Evolutionary conservation across 225 moss, liverwort and hornwort species (phyloP).

Genomic region (Polytrichum formosum): DNA sequence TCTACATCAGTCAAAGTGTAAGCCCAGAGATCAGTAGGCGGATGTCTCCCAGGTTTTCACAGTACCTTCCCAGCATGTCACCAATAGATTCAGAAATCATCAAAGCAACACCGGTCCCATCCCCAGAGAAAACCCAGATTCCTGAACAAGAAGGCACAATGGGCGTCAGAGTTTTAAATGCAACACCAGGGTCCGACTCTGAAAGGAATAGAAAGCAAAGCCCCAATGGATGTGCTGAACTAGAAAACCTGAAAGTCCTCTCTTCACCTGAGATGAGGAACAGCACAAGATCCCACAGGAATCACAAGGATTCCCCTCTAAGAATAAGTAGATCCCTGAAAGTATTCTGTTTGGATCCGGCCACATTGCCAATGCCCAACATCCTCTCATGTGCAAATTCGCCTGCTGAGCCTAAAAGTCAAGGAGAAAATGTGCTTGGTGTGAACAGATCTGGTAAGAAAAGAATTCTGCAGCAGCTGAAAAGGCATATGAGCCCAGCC

Average conservation of each 20-base stretch:
- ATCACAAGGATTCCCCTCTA: conserved; percentile 8
- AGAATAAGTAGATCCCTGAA: conserved; percentile 24
- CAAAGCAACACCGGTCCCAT: conserved; percentile 20
- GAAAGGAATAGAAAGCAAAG: too few relatives aligned
- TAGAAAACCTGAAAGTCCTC: too few relatives aligned
- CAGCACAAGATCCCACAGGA: conserved; percentile 4
- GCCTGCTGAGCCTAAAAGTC: too few relatives aligned
- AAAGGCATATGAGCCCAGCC: not conserved
- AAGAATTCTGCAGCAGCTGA: not conserved
- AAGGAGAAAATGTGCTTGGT: too few relatives aligned
- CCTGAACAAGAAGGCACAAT: conserved; percentile 8
- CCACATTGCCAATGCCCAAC: conserved; percentile 1
- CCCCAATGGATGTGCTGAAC: too few relatives aligned
- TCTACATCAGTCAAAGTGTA: conserved; percentile 14
- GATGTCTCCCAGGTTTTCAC: conserved; percentile 7
- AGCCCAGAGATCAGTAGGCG: conserved; percentile 24
- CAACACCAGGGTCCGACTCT: not conserved
- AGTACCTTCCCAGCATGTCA: conserved; percentile 3
- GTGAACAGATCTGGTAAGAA: conserved; percentile 4
- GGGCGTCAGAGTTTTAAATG: not conserved
- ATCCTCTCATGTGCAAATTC: conserved; percentile 14
- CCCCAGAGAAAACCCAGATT: conserved; percentile 24
- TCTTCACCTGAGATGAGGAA: not conserved
- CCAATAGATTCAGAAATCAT: not conserved
- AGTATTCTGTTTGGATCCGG: conserved; percentile 25